Evolutionary conservation across 108 stramenopile genomes (phyloP), one percentile per base, ranked within the genome.

Genomic region (Skeletonema menzelii): DNA sequence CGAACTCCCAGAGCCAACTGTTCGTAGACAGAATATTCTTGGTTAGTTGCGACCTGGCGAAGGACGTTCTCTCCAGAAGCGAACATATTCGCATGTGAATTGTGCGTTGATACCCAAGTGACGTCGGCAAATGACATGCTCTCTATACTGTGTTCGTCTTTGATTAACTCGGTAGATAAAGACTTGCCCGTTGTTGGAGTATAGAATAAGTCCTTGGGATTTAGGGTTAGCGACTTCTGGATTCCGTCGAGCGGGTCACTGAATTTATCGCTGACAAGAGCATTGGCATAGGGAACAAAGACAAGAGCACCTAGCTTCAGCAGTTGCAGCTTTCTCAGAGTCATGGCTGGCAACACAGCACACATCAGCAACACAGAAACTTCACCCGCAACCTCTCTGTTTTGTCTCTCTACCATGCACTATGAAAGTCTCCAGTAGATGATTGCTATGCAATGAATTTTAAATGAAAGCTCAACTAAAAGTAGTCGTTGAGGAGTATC

Each of bases 91-190:
- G 76, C 76, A 20, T 69, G 63, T 10, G 76, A 61, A 34, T 77
- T 77, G 63, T 77, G 76, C 11, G 69, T 65, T n/a, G 76, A 60
- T 3, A 77, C 24, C 44, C 63, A 69, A 0, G 76, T 65, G 32
- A 44, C 46, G 8, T 70, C 42, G n/a, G 69, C 26, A 42, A 65
- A 75, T 4, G 27, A 5, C 59, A 59, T 28, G 8, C 7, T 28
- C 0, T 32, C 27, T n/a, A 59, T 59, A 5, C 59, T 19, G 15
- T 5, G 34, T 24, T 59, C 59, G 6, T 30, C 22, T 28, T 15
- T 2, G 4, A 19, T 13, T 2, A 47, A 1, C 46, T 47, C 46
- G 0, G 46, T 17, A 17, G 46, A 19, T 19, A 47, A 42, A 12
- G 40, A 15, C 3, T 2, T 17, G 46, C 5, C 12, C 1, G n/a